Evolutionary conservation across 345 rosid genomes (phyloP).

Genomic region (Microcos paniculata): DNA sequence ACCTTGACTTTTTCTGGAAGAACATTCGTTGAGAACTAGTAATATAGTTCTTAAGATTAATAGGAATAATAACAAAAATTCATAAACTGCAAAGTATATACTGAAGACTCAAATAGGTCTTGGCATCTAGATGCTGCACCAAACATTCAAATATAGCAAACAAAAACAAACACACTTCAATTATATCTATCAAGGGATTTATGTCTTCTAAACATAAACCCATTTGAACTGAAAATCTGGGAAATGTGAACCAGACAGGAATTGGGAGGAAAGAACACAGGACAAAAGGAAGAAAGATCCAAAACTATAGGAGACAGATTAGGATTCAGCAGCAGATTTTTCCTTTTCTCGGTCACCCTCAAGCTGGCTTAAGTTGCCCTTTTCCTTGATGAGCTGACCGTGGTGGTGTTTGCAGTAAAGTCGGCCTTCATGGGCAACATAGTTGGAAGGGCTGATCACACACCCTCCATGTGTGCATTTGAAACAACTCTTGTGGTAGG

Average conservation of each 20-base stretch:
- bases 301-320: not conserved
- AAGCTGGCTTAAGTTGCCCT: slow-evolving; percentile 94
- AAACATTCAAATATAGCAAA: slow-evolving; percentile 16
- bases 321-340: slow-evolving; percentile 32
- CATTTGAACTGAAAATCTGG: slow-evolving; percentile 28
- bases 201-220: slow-evolving; percentile 14
- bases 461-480: slow-evolving; percentile 99
- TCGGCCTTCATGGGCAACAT: slow-evolving; percentile 91
- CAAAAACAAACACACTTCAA: slow-evolving; percentile 30
- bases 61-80: slow-evolving; percentile 2
- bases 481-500: slow-evolving; percentile 97
- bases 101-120: slow-evolving; percentile 8
- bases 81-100: not conserved
- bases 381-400: slow-evolving; percentile 86
- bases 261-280: slow-evolving; percentile 6
- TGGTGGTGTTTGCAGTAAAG: slow-evolving; percentile 99
- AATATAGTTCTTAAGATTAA: not conserved
- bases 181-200: slow-evolving; percentile 14
- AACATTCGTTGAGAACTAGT: not conserved
- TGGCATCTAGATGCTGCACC: slow-evolving; percentile 14
- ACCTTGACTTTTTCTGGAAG: not conserved
- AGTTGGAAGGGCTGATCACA: slow-evolving; percentile 87
- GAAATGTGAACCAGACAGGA: slow-evolving; percentile 6
- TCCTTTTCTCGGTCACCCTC: slow-evolving; percentile 66
- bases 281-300: not conserved